Conservation (phyloP, 257 asterid genomes). For the Nicotiana benthamiana region DNA sequence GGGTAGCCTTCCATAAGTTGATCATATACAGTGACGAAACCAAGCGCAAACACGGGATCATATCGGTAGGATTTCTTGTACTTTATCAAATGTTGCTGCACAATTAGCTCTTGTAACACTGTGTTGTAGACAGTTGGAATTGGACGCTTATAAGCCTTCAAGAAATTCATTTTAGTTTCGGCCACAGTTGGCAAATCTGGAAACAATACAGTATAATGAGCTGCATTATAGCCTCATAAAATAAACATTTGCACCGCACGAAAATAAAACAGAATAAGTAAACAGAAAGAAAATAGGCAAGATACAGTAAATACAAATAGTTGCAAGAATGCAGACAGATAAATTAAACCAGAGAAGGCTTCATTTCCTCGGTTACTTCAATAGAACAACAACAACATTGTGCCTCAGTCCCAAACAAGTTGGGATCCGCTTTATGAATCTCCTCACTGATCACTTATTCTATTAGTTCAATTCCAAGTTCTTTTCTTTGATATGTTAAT, state of each 20-base stretch:
- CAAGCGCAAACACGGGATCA: slow-evolving; percentile 89
- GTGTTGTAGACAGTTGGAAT: slow-evolving; percentile 86
- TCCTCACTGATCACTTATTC: background rate
- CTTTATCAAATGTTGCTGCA: slow-evolving; percentile 79
- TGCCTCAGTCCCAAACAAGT: too few relatives aligned
- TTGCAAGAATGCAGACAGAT: background rate
- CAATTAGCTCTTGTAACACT: slow-evolving; percentile 82
- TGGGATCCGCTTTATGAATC: too few relatives aligned
- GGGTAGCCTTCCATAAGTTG: slow-evolving; percentile 95
- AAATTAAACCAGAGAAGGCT: background rate
- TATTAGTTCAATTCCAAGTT: background rate
- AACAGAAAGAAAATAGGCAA: background rate
- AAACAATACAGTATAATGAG: slow-evolving; percentile 7
- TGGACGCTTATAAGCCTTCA: slow-evolving; percentile 80
- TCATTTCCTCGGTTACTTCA: background rate
- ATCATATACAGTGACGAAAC: slow-evolving; percentile 87
- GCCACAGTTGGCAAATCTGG: slow-evolving; percentile 83
- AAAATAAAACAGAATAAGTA: slow-evolving; percentile 1
- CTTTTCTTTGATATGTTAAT: background rate
- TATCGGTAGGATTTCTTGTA: slow-evolving; percentile 76
- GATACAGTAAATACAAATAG: background rate
- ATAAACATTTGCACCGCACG: background rate
- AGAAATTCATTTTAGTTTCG: slow-evolving; percentile 71
- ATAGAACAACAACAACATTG: background rate
- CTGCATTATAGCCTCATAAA: background rate